Percentiles rank a stretch among this genome's conserved stretches.
Conservation (phyloP, 2,329 filamentous ascomycete species). For the Aureobasidium sp. region DNA sequence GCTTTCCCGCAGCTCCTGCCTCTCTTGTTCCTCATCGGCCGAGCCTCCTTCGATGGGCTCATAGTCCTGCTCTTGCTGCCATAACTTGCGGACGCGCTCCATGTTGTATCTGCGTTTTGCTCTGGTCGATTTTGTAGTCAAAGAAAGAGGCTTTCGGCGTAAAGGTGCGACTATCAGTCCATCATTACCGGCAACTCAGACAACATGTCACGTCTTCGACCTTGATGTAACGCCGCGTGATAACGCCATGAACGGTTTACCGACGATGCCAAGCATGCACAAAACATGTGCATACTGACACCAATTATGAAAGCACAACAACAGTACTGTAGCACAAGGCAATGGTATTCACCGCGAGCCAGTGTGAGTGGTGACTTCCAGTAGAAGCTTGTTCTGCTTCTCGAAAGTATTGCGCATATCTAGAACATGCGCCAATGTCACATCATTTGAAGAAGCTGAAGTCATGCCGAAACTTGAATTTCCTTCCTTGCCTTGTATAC, state of each 20-base stretch:
- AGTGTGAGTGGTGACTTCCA: too few species aligned
- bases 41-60: slow-evolving; percentile 21
- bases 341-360: too few species aligned
- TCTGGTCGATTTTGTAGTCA: background rate
- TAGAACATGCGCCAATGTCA: background rate
- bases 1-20: background rate
- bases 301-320: background rate
- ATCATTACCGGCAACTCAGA: background rate
- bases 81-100: slow-evolving; percentile 22
- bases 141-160: background rate
- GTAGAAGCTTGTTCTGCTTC: too few species aligned
- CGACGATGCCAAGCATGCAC: background rate
- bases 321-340: too few species aligned
- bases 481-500: background rate
- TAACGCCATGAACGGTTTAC: background rate
- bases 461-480: background rate
- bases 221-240: slow-evolving; percentile 1
- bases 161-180: background rate
- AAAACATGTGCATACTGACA: too few species aligned
- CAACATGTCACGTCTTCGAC: background rate
- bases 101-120: slow-evolving; percentile 13
- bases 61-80: slow-evolving; percentile 25
- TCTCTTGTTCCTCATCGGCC: slow-evolving; percentile 15
- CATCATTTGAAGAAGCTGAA: background rate
- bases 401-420: too few species aligned